Base-by-base conservation (phyloP, 2,329 filamentous ascomycete genomes). In the Ophiostoma populinum region DNA sequence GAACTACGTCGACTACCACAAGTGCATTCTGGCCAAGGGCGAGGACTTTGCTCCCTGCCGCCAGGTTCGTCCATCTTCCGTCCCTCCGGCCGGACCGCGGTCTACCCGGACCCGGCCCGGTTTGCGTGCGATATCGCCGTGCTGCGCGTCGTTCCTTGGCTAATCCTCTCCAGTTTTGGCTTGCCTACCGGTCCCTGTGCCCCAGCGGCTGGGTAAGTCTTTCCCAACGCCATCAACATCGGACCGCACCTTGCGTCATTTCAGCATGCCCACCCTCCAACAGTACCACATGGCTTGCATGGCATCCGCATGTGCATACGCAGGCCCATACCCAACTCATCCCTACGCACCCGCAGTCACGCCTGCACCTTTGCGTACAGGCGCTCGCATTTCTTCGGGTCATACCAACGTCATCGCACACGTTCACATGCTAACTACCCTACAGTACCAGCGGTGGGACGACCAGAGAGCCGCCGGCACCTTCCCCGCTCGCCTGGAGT, bases 1-100 rank as follows among this genome's bases (percentile, higher is more conserved):
- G 63, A 98, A 98, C 75, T 98, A 98, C 66, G 90, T 98, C 67
- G 90, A 98, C 64, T 95, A 98, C 73, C 82, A 98, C 77, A 98
- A 98, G 75, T 98, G 90, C 70, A 85, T 94, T 62, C 68, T 78
- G 57, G 87, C 86, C 64, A 95, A 95, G 75, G 87, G 87, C 62
- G 87, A 95, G 70, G 86, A 94, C 57, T 95, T 95, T 61, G 78
- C 81, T 51, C 87, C 87, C 47, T 95, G 87, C 80, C 79, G 77
- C 55, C 86, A 94, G 79, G 86, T 93, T 76, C 46, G 58, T 38
- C 13, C 9, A 7, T 16, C 37, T 35, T 21, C n/a, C 15, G 9
- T 2, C 9, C 20, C 20, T 8, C 19, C 20, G 19, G 9, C 21
- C 16, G n/a, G 4, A 7, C 3, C 13, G 8, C 4, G 6, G 5